Conservation (phyloP, 140 eudicot species). For the Eryngium alpinum region DNA sequence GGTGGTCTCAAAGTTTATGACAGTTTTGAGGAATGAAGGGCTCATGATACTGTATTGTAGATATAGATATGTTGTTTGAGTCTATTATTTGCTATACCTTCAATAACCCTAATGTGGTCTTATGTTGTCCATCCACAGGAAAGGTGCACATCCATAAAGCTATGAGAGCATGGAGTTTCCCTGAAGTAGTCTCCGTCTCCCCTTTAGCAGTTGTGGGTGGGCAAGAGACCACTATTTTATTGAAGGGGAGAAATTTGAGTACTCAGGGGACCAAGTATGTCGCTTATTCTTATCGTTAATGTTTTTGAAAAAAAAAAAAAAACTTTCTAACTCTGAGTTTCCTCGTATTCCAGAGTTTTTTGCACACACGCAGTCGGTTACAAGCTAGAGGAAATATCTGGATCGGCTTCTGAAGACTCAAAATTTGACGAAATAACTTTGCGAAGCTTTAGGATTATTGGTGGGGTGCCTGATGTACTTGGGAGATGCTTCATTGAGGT, state of each 20-base stretch:
- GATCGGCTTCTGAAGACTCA: conserved; percentile 33
- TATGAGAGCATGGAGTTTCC: conserved; percentile 60
- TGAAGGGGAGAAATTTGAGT: conserved; percentile 66
- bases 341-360: conserved; percentile 43
- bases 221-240: conserved; percentile 56
- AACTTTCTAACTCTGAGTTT: no score
- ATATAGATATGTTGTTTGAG: no score
- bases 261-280: conserved; percentile 83
- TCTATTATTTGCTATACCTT: not conserved
- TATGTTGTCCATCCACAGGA: conserved; percentile 42
- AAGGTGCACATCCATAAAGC: conserved; percentile 57
- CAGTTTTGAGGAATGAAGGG: not conserved
- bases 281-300: not conserved
- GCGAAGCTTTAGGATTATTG: conserved; percentile 39
- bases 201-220: conserved; percentile 92
- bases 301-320: not conserved
- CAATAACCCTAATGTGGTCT: not conserved
- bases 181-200: conserved; percentile 60
- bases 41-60: not conserved
- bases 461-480: conserved; percentile 28
- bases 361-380: conserved; percentile 61
- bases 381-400: conserved; percentile 33
- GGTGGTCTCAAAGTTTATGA: not conserved
- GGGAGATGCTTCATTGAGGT: conserved; percentile 99
- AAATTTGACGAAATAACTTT: conserved; percentile 53